Percentiles rank a stretch among this genome's conserved stretches.
These are phyloP conservation scores for Penicillium paradoxum DNA, from an alignment of 495 filamentous ascomycete species.

Conservation along the genomic window DNA sequence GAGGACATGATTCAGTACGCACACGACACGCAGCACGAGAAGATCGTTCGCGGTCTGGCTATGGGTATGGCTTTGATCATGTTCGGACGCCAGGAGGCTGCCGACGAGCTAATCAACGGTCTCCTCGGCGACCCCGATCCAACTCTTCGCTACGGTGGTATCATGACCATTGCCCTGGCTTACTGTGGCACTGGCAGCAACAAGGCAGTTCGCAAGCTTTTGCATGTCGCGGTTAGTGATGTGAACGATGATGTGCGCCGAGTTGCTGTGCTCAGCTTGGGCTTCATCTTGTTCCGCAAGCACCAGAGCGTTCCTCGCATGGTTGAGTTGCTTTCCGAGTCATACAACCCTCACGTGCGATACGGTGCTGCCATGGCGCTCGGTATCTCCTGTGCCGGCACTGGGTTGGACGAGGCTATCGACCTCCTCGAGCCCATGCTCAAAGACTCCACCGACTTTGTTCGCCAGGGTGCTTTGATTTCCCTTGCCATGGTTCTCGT, in stretches of 20 bases:
- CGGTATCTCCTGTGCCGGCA: constrained; percentile 96
- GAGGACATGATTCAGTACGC: constrained; percentile 97
- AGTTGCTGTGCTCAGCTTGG: constrained; percentile 95
- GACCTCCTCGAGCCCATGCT: constrained; percentile 98
- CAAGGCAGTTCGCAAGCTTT: constrained; percentile 95
- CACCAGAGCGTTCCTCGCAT: constrained; percentile 95
- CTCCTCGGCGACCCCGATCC: constrained; percentile 92
- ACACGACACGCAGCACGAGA: constrained; percentile 97
- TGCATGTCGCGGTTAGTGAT: constrained; percentile 96
- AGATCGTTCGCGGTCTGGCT: constrained; percentile 92
- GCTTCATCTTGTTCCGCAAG: constrained; percentile 98
- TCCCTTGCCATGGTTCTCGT: constrained; percentile 94
- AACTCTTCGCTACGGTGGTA: constrained; percentile 91
- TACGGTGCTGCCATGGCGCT: constrained; percentile 98
- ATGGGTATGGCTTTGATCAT: constrained; percentile 98
- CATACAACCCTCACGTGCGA: constrained; percentile 97
- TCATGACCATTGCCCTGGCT: constrained; percentile 96
- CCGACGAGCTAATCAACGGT: constrained; percentile 89
- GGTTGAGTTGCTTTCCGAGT: constrained; percentile 97
- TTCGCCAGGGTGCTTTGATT: constrained; percentile 95
- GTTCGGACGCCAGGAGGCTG: constrained; percentile 92
- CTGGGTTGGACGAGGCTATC: constrained; percentile 92
- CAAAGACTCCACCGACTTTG: constrained; percentile 98
- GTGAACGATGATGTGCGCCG: constrained; percentile 97
- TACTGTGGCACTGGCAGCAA: constrained; percentile 98